Evolutionary conservation across 257 asterid genomes (phyloP).

Genomic region (Mitragyna speciosa): DNA sequence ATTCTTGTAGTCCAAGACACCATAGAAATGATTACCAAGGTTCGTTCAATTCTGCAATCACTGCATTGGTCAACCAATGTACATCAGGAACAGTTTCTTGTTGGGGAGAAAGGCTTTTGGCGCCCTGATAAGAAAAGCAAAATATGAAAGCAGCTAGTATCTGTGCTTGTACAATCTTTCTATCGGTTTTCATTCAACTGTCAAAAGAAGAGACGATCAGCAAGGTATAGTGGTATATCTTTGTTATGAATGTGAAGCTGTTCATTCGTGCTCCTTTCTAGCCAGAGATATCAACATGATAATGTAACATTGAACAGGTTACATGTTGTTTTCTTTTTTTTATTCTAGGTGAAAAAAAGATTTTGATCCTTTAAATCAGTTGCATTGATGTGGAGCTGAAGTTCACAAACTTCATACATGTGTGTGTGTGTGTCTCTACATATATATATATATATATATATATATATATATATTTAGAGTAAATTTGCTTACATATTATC

Average conservation of each 20-base stretch:
- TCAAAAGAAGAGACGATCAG: not conserved
- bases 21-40: slow-evolving; percentile 47
- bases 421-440: not conserved
- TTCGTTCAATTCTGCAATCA: slow-evolving; percentile 57
- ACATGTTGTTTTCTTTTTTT: too few relatives aligned
- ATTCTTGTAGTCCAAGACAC: slow-evolving; percentile 75
- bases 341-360: not conserved
- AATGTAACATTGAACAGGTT: not conserved
- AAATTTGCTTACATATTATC: too few relatives aligned
- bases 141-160: slow-evolving; percentile 14
- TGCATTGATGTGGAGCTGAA: not conserved
- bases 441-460: too few relatives aligned
- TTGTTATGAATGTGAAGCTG: not conserved
- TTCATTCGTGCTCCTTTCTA: not conserved
- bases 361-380: not conserved
- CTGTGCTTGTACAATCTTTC: not conserved
- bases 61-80: slow-evolving; percentile 74
- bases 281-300: too few relatives aligned
- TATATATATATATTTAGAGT: too few relatives aligned
- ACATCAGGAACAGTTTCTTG: slow-evolving; percentile 74
- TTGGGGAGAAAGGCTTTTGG: slow-evolving; percentile 82
- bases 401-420: not conserved
- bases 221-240: not conserved
- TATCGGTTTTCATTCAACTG: not conserved
- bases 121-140: slow-evolving; percentile 48